These are phyloP conservation scores for Alternaria dauci DNA, from an alignment of 2,329 filamentous ascomycete genomes.

Conservation along the genomic window DNA sequence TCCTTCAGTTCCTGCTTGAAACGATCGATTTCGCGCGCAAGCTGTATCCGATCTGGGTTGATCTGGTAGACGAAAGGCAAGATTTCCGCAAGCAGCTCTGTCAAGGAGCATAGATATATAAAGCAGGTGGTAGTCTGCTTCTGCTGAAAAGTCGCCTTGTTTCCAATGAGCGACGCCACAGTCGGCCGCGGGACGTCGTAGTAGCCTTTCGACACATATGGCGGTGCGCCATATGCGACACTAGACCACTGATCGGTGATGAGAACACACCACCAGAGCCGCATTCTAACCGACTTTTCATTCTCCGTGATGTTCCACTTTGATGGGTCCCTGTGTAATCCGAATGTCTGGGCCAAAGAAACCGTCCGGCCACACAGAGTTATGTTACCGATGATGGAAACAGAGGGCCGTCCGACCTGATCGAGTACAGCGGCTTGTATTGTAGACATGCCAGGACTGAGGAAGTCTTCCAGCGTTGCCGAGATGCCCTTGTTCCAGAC, in stretches of 20 bases:
- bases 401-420: slow-evolving; percentile 52
- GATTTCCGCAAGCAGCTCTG: slow-evolving; percentile 52
- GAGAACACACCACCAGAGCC: slow-evolving; percentile 66
- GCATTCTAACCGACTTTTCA: slow-evolving; percentile 62
- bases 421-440: slow-evolving; percentile 53
- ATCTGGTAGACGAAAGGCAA: slow-evolving; percentile 52
- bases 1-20: slow-evolving; percentile 47
- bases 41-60: slow-evolving; percentile 36
- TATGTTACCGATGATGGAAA: slow-evolving; percentile 58
- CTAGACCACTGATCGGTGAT: slow-evolving; percentile 67
- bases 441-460: slow-evolving; percentile 53
- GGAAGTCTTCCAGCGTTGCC: slow-evolving; percentile 54
- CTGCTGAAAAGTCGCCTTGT: slow-evolving; percentile 47
- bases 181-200: slow-evolving; percentile 65
- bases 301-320: slow-evolving; percentile 61
- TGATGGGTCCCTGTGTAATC: slow-evolving; percentile 63
- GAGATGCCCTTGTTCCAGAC: slow-evolving; percentile 55
- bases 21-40: slow-evolving; percentile 40
- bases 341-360: slow-evolving; percentile 64
- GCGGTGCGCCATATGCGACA: slow-evolving; percentile 64
- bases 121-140: slow-evolving; percentile 61
- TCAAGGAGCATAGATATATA: slow-evolving; percentile 62
- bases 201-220: slow-evolving; percentile 61
- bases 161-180: slow-evolving; percentile 52
- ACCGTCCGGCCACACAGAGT: slow-evolving; percentile 63